phyloP scores from a whole-genome alignment of 2,329 filamentous ascomycete genomes.

The Aspergillus melleus region DNA sequence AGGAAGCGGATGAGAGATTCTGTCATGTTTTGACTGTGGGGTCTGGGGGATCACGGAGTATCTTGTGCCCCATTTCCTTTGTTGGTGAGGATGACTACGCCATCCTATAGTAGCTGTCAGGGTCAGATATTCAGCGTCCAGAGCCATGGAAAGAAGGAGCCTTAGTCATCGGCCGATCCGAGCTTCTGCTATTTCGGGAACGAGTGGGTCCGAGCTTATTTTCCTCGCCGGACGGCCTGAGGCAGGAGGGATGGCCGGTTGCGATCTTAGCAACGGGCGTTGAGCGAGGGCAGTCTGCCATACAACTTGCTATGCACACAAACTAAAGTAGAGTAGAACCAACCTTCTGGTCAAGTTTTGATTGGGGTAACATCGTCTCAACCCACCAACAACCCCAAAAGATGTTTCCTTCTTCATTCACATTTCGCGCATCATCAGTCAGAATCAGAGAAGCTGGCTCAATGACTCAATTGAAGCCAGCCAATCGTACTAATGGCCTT shows the following conservation, averaged over 20 bases:
- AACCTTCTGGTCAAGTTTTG: no score
- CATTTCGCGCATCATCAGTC: not conserved
- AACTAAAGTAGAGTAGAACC: not conserved
- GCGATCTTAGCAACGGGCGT: no score
- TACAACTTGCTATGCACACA: not conserved
- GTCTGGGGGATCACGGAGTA: slow-evolving; percentile 7
- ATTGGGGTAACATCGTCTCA: not conserved
- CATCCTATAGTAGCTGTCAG: no score
- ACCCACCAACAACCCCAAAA: not conserved
- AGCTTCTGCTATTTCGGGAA: slow-evolving; percentile 6
- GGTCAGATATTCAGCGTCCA: no score
- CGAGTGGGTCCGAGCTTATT: slow-evolving; percentile 14
- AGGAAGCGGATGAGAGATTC: not conserved
- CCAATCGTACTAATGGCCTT: not conserved
- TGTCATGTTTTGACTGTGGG: not conserved
- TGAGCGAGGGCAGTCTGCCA: no score
- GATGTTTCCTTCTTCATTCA: not conserved
- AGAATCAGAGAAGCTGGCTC: not conserved
- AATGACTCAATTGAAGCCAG: not conserved
- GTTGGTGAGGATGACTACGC: not conserved
- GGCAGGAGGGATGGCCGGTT: no score
- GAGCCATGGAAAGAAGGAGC: no score
- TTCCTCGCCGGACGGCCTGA: not conserved
- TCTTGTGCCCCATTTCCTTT: not conserved
- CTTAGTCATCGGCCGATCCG: no score